Base-by-base conservation (phyloP, 2,329 filamentous ascomycete species). In the Sporothrix euskadiensis region DNA sequence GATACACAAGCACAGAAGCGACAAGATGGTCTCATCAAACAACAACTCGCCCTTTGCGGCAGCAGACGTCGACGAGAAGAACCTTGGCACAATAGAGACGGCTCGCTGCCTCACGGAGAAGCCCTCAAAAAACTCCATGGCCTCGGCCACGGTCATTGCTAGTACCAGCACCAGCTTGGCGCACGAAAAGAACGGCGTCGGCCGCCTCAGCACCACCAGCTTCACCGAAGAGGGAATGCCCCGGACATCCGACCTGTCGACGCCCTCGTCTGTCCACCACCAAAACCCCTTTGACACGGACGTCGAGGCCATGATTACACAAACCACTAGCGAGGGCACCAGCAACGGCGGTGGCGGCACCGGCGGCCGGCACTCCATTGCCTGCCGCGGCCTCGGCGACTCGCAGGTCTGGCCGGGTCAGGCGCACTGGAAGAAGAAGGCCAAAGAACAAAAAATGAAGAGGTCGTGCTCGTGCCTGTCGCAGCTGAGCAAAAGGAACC, bases 341-440 rank as follows among this genome's bases (percentile, higher is more conserved):
- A 78, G 79, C 73, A 82, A 81, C 74, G 10, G 19, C 19, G 69
- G n/a, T 26, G 26, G 22, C 7, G 52, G 35, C 47, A 19, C 16
- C 22, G 47, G 47, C 22, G 47, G 47, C 41, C 63, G 30, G 32
- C 32, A 30, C n/a, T 81, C 81, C 5, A 77, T 80, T 73, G 78
- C 74, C 12, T 78, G 78, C 73, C 79, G 78, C 22, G 80, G 78
- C 54, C 78, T 79, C 41, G 84, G 83, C 69, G 87, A 90, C 74
- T 86, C 84, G 77, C 83, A 85, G 61, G 87, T 89, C 22, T 90
- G 88, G 88, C 88, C 88, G 5, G 85, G 86, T 73, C 85, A 88
- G 78, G 84, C 85, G 32, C 85, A 89, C 78, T 89, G 88, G 88
- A 87, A 86, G 80, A 83, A 84, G 74, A 88, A 88, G 82, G 87